A percentile compares a stretch with the other conserved stretches of the same genome.
Conservation (phyloP, 164 flowering plant genomes). For the Warburgia ugandensis region DNA sequence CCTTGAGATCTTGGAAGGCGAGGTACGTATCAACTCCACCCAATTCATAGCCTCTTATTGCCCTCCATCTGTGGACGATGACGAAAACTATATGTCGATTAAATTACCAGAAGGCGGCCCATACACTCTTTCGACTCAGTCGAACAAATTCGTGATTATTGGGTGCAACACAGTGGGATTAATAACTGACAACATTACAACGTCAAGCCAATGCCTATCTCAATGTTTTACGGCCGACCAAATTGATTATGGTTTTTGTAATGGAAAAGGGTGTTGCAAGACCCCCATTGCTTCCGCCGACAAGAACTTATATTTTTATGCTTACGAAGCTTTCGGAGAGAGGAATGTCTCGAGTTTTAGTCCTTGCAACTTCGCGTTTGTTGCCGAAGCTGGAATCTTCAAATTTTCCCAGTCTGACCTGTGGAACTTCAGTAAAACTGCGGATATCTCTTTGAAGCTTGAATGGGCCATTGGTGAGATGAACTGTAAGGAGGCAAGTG, state of each 20-base stretch:
- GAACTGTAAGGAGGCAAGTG: constrained; percentile 14
- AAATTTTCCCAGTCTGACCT: constrained; percentile 9
- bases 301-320: neutral
- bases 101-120: neutral
- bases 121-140: constrained; percentile 7
- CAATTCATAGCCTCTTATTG: neutral
- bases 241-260: constrained; percentile 3
- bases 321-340: neutral
- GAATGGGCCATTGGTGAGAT: constrained; percentile 30
- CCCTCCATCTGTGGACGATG: neutral
- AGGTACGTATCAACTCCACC: constrained; percentile 1
- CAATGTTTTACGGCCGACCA: neutral
- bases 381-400: constrained; percentile 20
- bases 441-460: constrained; percentile 15
- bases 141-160: constrained; percentile 9
- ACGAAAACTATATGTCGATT: neutral
- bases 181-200: neutral
- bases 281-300: constrained; percentile 17
- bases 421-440: neutral
- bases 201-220: constrained; percentile 9
- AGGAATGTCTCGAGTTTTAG: neutral
- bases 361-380: constrained; percentile 20
- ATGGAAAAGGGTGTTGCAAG: constrained; percentile 17
- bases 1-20: constrained; percentile 4
- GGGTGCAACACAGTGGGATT: constrained; percentile 16